phyloP scores from a whole-genome alignment of 306 rosid genomes.

The Gleditsia sinensis region DNA sequence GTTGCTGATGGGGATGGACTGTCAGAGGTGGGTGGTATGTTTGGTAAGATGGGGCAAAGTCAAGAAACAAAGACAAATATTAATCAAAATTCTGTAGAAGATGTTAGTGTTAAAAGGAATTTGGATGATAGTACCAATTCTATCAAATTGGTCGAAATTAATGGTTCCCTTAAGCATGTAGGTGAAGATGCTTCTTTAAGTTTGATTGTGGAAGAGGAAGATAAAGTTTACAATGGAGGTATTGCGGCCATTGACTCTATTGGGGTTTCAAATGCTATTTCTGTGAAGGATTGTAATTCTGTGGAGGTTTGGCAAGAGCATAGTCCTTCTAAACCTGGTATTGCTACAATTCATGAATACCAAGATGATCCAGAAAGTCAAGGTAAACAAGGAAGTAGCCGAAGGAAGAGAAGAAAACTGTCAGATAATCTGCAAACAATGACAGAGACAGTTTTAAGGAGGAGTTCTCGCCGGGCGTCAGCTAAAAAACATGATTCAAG shows the following conservation, averaged over 20 bases:
- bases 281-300: conserved; percentile 38
- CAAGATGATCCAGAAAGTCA: conserved; percentile 53
- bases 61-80: conserved; percentile 30
- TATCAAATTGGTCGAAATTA: conserved; percentile 21
- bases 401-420: conserved; percentile 67
- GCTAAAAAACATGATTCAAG: conserved; percentile 46
- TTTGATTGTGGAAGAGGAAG: conserved; percentile 45
- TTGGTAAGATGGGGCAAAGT: conserved; percentile 37
- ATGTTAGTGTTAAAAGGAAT: conserved; percentile 26
- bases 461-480: conserved; percentile 90
- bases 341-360: conserved; percentile 39
- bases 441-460: conserved; percentile 72
- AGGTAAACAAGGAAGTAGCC: conserved; percentile 43
- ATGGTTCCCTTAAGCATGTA: conserved; percentile 18
- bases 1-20: conserved; percentile 42
- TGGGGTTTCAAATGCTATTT: conserved; percentile 35
- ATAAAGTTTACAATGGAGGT: conserved; percentile 39
- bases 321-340: conserved; percentile 52
- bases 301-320: conserved; percentile 48
- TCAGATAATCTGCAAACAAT: conserved; percentile 43
- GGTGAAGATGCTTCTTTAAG: conserved; percentile 32
- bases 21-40: conserved; percentile 32
- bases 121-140: conserved; percentile 43
- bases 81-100: conserved; percentile 37
- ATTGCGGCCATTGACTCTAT: conserved; percentile 33